Conservation (phyloP, 805 yeast genomes). For the Zygosaccharomyces siamensis region DNA sequence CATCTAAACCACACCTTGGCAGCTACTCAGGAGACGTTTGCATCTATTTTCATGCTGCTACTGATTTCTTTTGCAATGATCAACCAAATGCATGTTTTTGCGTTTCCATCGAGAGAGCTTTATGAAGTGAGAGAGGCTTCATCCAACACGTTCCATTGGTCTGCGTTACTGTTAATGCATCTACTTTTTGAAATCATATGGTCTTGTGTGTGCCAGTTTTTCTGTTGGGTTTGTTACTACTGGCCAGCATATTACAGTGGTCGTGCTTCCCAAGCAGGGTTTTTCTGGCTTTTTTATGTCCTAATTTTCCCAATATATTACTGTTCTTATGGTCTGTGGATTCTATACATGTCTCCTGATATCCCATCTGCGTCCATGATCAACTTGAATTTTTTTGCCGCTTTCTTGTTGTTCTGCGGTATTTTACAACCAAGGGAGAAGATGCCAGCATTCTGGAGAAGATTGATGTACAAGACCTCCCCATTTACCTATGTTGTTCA, state of each 20-base stretch:
- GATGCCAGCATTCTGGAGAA: constrained; percentile 47
- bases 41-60: constrained; percentile 53
- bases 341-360: constrained; percentile 43
- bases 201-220: constrained; percentile 42
- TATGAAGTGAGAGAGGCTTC: constrained; percentile 73
- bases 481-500: constrained; percentile 48
- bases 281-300: constrained; percentile 46
- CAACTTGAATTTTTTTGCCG: constrained; percentile 45
- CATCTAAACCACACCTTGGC: constrained; percentile 54
- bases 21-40: constrained; percentile 62
- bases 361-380: constrained; percentile 41
- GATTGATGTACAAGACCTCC: constrained; percentile 41
- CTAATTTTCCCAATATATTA: constrained; percentile 48
- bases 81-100: constrained; percentile 61
- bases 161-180: constrained; percentile 46
- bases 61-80: constrained; percentile 49
- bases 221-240: constrained; percentile 43
- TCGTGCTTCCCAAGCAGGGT: constrained; percentile 47
- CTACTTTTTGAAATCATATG: constrained; percentile 45
- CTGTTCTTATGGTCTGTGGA: constrained; percentile 50
- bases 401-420: constrained; percentile 52
- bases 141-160: constrained; percentile 66
- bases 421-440: constrained; percentile 42
- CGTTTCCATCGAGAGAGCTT: constrained; percentile 52
- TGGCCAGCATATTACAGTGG: constrained; percentile 45